Percentiles rank a stretch among this genome's conserved stretches.
Evolutionary conservation across 345 rosid genomes (phyloP).

Genomic region (Syzygium aqueum): DNA sequence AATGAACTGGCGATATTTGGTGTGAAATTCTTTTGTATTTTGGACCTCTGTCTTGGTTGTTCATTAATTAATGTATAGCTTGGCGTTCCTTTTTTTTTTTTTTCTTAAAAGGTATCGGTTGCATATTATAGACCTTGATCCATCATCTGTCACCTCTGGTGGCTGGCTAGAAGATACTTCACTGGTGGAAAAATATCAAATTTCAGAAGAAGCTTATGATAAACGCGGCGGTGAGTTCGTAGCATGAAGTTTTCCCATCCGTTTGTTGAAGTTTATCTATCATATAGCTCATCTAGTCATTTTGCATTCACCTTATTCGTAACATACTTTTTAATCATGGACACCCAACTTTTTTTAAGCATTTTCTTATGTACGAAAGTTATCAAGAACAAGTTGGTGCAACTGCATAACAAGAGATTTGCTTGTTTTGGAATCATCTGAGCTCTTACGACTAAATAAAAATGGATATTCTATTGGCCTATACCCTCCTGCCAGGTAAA

Average conservation of each 20-base stretch:
- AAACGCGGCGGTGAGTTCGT: constrained; percentile 50
- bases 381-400: background rate
- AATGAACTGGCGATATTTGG: background rate
- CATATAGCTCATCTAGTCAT: background rate
- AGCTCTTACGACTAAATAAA: background rate
- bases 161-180: constrained; percentile 97
- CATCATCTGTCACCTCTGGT: constrained; percentile 83
- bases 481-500: background rate
- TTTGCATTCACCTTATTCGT: background rate
- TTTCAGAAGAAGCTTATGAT: constrained; percentile 75
- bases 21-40: background rate
- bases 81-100: background rate
- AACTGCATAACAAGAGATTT: background rate
- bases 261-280: background rate
- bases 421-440: background rate
- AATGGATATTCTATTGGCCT: background rate
- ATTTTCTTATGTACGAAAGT: background rate
- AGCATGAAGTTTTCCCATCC: background rate
- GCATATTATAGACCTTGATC: constrained; percentile 77
- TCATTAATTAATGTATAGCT: background rate
- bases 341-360: background rate
- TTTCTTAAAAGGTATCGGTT: constrained; percentile 49
- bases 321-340: background rate
- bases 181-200: constrained; percentile 68
- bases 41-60: background rate